A percentile compares a stretch with the other conserved stretches of the same genome.
These are phyloP conservation scores for Syzygium malaccense DNA, from an alignment of 441 rosid genomes.

Conservation along the genomic window DNA sequence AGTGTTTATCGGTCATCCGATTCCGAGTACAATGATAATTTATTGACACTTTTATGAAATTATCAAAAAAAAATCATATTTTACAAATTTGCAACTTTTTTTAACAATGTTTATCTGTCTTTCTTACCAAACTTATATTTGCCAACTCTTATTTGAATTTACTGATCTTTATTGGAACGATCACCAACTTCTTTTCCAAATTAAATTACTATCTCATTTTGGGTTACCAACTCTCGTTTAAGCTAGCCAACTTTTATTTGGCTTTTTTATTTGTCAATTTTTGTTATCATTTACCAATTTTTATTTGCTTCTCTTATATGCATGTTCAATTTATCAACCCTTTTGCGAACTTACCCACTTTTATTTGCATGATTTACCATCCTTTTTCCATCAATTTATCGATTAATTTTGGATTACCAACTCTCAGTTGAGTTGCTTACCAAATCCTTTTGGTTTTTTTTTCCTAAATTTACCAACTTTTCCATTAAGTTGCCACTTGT, in stretches of 20 bases:
- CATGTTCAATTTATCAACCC: neutral
- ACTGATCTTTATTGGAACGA: neutral
- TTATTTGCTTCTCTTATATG: neutral
- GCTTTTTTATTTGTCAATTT: neutral
- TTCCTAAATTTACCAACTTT: neutral
- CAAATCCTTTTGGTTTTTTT: neutral
- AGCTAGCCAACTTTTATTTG: neutral
- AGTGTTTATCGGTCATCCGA: too few species aligned
- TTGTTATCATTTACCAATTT: neutral
- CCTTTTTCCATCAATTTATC: neutral
- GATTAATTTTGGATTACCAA: neutral
- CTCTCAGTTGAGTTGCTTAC: neutral
- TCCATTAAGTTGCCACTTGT: neutral
- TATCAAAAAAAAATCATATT: neutral
- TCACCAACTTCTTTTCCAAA: neutral
- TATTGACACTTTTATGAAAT: neutral
- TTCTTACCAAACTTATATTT: neutral
- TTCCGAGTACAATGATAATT: neutral
- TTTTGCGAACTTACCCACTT: neutral
- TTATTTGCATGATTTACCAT: neutral
- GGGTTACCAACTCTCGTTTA: neutral
- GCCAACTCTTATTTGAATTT: neutral
- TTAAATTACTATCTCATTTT: neutral
- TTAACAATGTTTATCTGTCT: neutral
- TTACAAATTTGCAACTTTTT: neutral